These are phyloP conservation scores for Daldinia caldariorum DNA, from an alignment of 495 filamentous ascomycete species.

Conservation along the genomic window DNA sequence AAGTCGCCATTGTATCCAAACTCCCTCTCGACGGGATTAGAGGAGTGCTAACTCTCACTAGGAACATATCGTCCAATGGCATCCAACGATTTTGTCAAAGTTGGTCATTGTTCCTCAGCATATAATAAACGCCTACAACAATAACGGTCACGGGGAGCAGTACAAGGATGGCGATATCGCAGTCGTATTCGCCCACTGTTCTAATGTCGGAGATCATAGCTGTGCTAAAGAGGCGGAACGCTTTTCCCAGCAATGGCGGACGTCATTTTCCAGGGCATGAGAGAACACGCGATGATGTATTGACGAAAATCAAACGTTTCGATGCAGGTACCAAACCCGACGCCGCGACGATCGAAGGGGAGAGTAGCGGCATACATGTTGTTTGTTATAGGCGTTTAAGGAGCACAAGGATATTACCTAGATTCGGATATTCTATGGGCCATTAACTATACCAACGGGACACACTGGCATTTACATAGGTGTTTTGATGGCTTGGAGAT, in stretches of 20 bases:
- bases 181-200: conserved; percentile 77
- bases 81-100: conserved; percentile 94
- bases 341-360: conserved; percentile 23
- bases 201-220: conserved; percentile 59
- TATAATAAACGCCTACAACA: conserved; percentile 77
- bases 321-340: conserved; percentile 28
- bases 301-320: conserved; percentile 21
- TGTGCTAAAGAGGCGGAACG: conserved; percentile 74
- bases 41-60: conserved; percentile 51
- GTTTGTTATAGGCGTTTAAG: conserved; percentile 37
- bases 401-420: conserved; percentile 25
- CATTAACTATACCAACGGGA: conserved; percentile 33
- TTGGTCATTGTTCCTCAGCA: conserved; percentile 86
- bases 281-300: conserved; percentile 32
- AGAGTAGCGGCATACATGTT: conserved; percentile 16
- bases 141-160: conserved; percentile 53
- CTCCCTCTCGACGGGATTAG: neutral
- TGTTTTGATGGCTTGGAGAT: conserved; percentile 46
- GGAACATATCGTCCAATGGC: conserved; percentile 97
- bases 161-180: conserved; percentile 90
- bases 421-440: conserved; percentile 39
- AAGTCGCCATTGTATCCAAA: conserved; percentile 44
- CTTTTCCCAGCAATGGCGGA: conserved; percentile 59
- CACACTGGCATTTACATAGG: conserved; percentile 48
- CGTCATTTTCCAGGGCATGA: conserved; percentile 49